Evolutionary conservation across 202 grass and related monocot species (phyloP), one percentile per base, ranked within the genome.

Genomic region (Tripidium arundinaceum): DNA sequence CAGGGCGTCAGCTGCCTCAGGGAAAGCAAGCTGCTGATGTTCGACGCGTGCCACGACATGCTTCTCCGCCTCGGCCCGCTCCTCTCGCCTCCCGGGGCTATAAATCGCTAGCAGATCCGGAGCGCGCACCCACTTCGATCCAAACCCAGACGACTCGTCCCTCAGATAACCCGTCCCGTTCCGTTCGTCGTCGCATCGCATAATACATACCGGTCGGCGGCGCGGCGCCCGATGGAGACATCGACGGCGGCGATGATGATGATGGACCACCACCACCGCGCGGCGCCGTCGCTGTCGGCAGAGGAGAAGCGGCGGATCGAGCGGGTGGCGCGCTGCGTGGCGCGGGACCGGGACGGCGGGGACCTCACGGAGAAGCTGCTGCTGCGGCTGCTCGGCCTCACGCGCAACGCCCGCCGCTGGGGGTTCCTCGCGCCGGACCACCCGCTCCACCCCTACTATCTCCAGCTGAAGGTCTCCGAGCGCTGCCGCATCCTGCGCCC

Each of bases 261-360:
- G n/a, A n/a, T n/a, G n/a, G n/a, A n/a, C n/a, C n/a, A 85, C 4
- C 79, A 85, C 6, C 77, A 86, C 22, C 70, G 70, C 5, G 65
- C 78, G 62, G 58, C 39, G 58, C 62, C 63, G 65, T 75, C 86
- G 64, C 46, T 77, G 75, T 45, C 86, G 77, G 43, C 62, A 78
- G 86, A 89, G 79, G 88, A 94, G 86, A 75, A 72, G 74, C 83
- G 86, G 49, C 86, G 81, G 78, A 89, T 94, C 84, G 86, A 91
- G 72, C 79, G 81, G 78, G 86, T 94, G 77, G 92, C 92, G 22
- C 39, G 62, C 34, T 87, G 79, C 74, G 84, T 94, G 68, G 92
- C 89, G 67, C 47, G 62, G 7, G 89, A 91, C 52, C 43, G 73
- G 34, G 92, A 94, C 57, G 89, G 86, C 4, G 78, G 54, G 21